Evolutionary conservation across 148 eudicot species (phyloP).

Genomic region (Camellia sinensis): DNA sequence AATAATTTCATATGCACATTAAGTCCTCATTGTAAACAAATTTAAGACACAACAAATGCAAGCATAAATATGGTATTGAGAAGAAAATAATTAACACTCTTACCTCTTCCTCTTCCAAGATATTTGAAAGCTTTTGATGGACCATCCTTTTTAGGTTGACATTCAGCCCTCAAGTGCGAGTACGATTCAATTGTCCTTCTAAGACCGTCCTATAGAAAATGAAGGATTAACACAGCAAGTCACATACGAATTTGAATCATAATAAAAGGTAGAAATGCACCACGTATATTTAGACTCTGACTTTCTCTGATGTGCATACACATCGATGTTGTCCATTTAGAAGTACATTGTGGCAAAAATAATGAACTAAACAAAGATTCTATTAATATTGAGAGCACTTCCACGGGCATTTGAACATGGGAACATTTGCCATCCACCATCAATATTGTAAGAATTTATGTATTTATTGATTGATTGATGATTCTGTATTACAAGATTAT

Average conservation of each 20-base stretch:
- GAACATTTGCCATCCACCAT: no score
- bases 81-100: constrained; percentile 11
- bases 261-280: not conserved
- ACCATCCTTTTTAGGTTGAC: constrained; percentile 56
- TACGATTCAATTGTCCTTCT: constrained; percentile 90
- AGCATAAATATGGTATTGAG: not conserved
- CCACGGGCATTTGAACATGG: not conserved
- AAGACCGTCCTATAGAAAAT: constrained; percentile 73
- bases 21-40: not conserved
- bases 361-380: no score
- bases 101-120: constrained; percentile 84
- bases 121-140: constrained; percentile 59
- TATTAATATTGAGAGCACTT: no score
- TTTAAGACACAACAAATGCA: not conserved
- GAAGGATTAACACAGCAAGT: constrained; percentile 3
- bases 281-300: not conserved
- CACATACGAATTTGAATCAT: not conserved
- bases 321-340: not conserved
- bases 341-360: not conserved
- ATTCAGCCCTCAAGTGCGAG: constrained; percentile 76
- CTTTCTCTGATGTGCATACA: not conserved
- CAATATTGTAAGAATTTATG: no score
- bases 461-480: no score
- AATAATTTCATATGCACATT: not conserved
- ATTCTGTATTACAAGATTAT: no score